Evolutionary conservation across 1,284 basidiomycete species (phyloP).

Genomic region (Moesziomyces sp.): DNA sequence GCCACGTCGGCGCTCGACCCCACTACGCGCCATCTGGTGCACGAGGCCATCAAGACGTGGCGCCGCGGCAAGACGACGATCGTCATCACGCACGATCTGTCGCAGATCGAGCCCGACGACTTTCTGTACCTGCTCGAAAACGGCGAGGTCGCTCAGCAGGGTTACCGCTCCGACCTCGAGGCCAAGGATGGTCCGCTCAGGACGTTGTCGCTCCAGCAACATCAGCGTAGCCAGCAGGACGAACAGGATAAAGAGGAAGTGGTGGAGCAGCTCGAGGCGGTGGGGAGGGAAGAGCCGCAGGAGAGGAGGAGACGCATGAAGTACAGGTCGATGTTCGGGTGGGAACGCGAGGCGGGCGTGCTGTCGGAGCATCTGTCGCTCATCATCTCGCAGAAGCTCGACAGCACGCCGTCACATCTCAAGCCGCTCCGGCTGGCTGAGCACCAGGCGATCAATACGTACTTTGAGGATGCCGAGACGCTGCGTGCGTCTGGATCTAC

Average conservation of each 20-base stretch:
- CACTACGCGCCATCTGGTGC: slow-evolving; percentile 85
- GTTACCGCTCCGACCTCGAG: slow-evolving; percentile 82
- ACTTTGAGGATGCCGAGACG: slow-evolving; percentile 35
- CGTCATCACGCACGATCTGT: slow-evolving; percentile 94
- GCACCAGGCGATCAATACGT: slow-evolving; percentile 30
- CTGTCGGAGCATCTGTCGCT: slow-evolving; percentile 38
- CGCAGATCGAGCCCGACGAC: slow-evolving; percentile 80
- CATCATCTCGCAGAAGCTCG: slow-evolving; percentile 35
- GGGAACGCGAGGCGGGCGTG: slow-evolving; percentile 27
- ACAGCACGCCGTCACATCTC: slow-evolving; percentile 25
- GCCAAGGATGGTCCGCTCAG: slow-evolving; percentile 22
- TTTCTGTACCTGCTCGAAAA: slow-evolving; percentile 91
- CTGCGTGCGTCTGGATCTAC: slow-evolving; percentile 28
- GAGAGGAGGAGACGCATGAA: slow-evolving; percentile 65
- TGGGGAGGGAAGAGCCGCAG: slow-evolving; percentile 66
- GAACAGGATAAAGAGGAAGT: slow-evolving; percentile 68
- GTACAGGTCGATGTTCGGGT: slow-evolving; percentile 30
- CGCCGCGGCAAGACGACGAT: slow-evolving; percentile 86
- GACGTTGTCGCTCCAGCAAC: slow-evolving; percentile 16
- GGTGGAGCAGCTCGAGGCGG: slow-evolving; percentile 58
- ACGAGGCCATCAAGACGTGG: slow-evolving; percentile 87
- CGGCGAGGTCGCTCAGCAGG: slow-evolving; percentile 86
- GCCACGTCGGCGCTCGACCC: slow-evolving; percentile 94
- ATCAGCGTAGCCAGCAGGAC: slow-evolving; percentile 37
- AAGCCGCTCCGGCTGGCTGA: slow-evolving; percentile 37